Percentiles rank a stretch among this genome's conserved stretches.
These are phyloP conservation scores for Heterococcus sp. DNA, from an alignment of 108 stramenopile genomes.

Conservation along the genomic window DNA sequence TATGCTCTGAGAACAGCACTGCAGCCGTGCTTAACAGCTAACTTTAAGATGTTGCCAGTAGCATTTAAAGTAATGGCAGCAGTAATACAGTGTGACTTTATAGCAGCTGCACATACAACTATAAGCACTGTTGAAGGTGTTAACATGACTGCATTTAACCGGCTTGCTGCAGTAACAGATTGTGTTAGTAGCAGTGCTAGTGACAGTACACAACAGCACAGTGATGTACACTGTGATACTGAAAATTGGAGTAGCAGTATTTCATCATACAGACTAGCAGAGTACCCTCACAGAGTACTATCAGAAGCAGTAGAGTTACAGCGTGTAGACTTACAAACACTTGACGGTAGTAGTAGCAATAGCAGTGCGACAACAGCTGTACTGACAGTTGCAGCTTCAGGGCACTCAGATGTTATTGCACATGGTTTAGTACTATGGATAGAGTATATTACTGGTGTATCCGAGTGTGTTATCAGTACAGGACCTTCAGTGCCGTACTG, in stretches of 20 bases:
- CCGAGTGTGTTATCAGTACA: not conserved
- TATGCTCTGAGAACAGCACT: not conserved
- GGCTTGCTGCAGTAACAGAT: too few species aligned
- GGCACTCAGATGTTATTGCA: not conserved
- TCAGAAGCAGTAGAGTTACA: not conserved
- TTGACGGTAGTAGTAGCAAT: not conserved
- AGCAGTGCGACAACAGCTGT: not conserved
- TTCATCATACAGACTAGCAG: not conserved
- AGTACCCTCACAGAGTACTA: not conserved
- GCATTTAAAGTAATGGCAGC: not conserved
- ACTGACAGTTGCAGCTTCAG: not conserved
- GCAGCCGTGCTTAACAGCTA: not conserved
- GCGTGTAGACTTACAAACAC: not conserved
- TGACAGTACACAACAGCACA: too few species aligned
- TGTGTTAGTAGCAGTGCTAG: too few species aligned
- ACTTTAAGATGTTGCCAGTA: not conserved
- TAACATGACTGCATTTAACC: not conserved
- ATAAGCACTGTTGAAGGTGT: not conserved
- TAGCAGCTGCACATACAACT: not conserved
- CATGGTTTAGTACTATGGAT: not conserved
- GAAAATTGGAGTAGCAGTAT: not conserved
- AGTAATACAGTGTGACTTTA: not conserved
- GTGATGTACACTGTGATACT: too few species aligned
- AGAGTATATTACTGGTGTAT: not conserved
- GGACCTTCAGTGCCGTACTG: not conserved